Conservation (phyloP, 306 rosid genomes). For the Prunus salicina region DNA sequence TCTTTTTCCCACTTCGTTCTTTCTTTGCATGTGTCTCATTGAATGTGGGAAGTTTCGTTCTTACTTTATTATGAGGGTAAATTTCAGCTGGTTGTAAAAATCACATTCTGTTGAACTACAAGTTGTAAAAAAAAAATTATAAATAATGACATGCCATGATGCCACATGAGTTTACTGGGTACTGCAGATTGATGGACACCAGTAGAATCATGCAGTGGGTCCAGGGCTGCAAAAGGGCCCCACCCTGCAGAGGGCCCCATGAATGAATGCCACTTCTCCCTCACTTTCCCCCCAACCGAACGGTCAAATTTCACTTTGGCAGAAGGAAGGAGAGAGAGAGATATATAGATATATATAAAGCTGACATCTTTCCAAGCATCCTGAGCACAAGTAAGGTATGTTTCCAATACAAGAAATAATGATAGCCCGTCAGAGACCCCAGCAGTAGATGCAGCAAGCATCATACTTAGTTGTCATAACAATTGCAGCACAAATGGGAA, state of each 20-base stretch:
- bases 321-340: background rate
- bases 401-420: constrained; percentile 78
- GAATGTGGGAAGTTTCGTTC: background rate
- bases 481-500: constrained; percentile 3
- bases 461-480: constrained; percentile 13
- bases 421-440: constrained; percentile 39
- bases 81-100: background rate
- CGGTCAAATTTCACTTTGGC: constrained; percentile 39
- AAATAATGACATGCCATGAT: too few species aligned
- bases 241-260: background rate
- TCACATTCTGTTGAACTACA: background rate
- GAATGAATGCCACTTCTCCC: constrained; percentile 3
- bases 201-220: constrained; percentile 3
- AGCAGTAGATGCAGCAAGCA: constrained; percentile 2
- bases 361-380: constrained; percentile 39
- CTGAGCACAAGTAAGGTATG: constrained; percentile 59
- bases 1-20: background rate
- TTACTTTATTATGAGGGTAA: background rate
- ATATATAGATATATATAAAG: constrained; percentile 34
- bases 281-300: constrained; percentile 29
- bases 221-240: background rate
- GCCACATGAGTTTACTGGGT: too few species aligned
- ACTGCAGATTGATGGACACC: background rate
- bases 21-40: background rate
- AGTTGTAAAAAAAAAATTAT: background rate